phyloP scores from a whole-genome alignment of 2,329 filamentous ascomycete species.

The Tolypocladium ovalisporum region DNA sequence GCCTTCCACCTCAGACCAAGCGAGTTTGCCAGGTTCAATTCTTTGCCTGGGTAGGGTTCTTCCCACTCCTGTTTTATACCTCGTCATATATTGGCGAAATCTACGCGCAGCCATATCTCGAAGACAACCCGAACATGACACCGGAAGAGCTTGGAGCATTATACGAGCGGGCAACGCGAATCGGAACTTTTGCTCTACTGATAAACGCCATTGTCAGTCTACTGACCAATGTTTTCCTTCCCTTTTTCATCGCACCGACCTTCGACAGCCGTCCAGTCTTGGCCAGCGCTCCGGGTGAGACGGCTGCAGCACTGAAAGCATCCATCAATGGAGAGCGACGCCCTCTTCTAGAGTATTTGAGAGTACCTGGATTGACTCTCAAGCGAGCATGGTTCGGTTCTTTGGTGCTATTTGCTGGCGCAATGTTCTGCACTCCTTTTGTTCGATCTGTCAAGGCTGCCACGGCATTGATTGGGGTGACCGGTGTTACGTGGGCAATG shows the following conservation, averaged over 20 bases:
- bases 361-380: constrained; percentile 76
- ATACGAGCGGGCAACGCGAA: constrained; percentile 75
- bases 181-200: constrained; percentile 81
- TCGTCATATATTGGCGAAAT: constrained; percentile 91
- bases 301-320: background rate
- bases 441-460: constrained; percentile 61
- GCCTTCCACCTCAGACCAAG: constrained; percentile 70
- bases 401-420: constrained; percentile 69
- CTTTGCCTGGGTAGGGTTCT: constrained; percentile 91
- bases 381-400: constrained; percentile 80
- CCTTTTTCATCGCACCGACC: constrained; percentile 74
- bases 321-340: constrained; percentile 21
- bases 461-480: constrained; percentile 65
- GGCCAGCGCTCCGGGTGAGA: constrained; percentile 18
- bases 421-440: constrained; percentile 77
- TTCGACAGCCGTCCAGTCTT: constrained; percentile 43
- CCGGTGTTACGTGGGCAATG: constrained; percentile 86
- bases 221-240: constrained; percentile 68
- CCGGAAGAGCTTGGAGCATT: constrained; percentile 64
- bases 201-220: constrained; percentile 83
- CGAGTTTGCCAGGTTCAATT: constrained; percentile 76
- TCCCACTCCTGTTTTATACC: constrained; percentile 90
- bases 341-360: constrained; percentile 47
- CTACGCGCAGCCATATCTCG: constrained; percentile 74
- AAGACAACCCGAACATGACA: constrained; percentile 66